Evolutionary conservation across 129 eudicot genomes (phyloP).

Genomic region (Smallanthus sonchifolius): DNA sequence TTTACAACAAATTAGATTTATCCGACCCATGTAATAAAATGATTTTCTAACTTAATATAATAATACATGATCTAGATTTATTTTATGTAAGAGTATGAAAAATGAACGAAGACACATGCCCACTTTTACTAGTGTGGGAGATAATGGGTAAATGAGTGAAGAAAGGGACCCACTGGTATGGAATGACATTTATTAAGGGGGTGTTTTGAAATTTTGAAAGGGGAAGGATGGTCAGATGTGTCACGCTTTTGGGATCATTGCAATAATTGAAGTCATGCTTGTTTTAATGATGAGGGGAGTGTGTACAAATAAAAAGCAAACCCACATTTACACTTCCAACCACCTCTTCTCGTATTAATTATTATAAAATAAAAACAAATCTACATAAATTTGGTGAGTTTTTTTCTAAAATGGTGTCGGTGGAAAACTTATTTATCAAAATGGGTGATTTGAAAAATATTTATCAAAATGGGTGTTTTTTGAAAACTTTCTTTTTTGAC

Average conservation of each 20-base stretch:
- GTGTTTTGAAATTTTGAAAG: conserved; percentile 11
- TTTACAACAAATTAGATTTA: no score
- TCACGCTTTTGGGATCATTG: conserved; percentile 40
- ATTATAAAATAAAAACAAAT: no score
- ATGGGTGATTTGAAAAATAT: no score
- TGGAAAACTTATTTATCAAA: no score
- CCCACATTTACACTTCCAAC: conserved; percentile 29
- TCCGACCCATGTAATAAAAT: no score
- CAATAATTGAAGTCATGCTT: conserved; percentile 43
- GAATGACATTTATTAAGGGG: neutral
- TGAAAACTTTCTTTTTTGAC: no score
- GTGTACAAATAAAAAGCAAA: conserved; percentile 25
- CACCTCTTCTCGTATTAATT: neutral
- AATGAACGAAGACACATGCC: neutral
- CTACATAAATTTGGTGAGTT: no score
- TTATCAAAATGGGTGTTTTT: no score
- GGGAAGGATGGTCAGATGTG: conserved; percentile 34
- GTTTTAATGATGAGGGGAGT: conserved; percentile 35
- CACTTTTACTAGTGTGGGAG: neutral
- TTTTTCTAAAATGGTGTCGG: no score
- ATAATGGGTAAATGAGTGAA: conserved; percentile 24
- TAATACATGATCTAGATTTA: no score
- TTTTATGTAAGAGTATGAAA: no score
- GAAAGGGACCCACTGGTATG: conserved; percentile 6
- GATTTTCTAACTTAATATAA: no score